phyloP scores from a whole-genome alignment of 2,329 filamentous ascomycete genomes.

The Fusarium staphyleae region DNA sequence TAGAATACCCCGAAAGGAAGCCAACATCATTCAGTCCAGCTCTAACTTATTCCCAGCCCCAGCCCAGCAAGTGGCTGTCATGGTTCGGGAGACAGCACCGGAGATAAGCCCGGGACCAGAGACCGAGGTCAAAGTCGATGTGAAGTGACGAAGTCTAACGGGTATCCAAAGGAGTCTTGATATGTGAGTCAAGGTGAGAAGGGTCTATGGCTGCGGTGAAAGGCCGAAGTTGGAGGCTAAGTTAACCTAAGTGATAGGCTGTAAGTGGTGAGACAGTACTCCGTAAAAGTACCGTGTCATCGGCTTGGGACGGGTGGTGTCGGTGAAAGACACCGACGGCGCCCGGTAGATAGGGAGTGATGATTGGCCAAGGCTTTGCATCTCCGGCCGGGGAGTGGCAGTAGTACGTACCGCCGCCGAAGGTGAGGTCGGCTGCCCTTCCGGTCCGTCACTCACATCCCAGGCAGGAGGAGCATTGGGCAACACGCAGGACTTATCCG shows the following conservation, averaged over 20 bases:
- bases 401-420: conserved; percentile 1
- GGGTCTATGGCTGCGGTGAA: background rate
- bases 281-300: conserved; percentile 6
- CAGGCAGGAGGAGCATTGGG: conserved; percentile 8
- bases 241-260: too few relatives aligned
- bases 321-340: conserved; percentile 24
- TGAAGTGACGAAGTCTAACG: background rate
- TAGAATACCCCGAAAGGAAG: conserved; percentile 21
- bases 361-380: conserved; percentile 9
- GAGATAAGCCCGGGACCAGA: conserved; percentile 16
- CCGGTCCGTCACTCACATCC: conserved; percentile 4
- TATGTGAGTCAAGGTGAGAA: background rate
- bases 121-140: conserved; percentile 2
- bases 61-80: background rate
- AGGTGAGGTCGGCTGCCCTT: conserved; percentile 10
- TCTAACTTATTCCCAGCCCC: background rate
- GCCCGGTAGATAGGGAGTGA: conserved; percentile 7
- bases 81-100: conserved; percentile 14
- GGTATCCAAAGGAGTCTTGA: background rate
- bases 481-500: conserved; percentile 12
- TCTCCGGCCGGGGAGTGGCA: background rate
- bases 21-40: conserved; percentile 7
- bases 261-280: conserved; percentile 6
- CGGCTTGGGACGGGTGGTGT: conserved; percentile 31
- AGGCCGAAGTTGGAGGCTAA: background rate